phyloP scores from a whole-genome alignment of 441 rosid species.

The Adansonia grandidieri region DNA sequence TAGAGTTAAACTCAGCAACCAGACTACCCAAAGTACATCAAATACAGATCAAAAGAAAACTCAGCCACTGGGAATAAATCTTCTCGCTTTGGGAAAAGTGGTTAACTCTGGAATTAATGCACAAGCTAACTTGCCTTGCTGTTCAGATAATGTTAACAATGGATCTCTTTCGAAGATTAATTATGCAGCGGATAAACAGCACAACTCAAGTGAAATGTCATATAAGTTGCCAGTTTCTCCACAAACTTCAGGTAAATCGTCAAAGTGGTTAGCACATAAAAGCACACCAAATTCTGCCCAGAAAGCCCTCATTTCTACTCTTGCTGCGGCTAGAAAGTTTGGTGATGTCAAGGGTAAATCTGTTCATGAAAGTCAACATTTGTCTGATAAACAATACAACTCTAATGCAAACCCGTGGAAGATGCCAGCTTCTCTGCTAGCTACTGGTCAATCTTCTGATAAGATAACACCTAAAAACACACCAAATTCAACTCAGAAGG shows the following conservation, averaged over 20 bases:
- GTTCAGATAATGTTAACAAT: slow-evolving; percentile 25
- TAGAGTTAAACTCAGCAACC: slow-evolving; percentile 19
- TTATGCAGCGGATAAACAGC: slow-evolving; percentile 26
- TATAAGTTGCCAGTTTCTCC: slow-evolving; percentile 30
- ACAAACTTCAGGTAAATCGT: slow-evolving; percentile 35
- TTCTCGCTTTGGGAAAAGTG: slow-evolving; percentile 24
- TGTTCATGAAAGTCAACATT: slow-evolving; percentile 36
- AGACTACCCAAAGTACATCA: slow-evolving; percentile 16
- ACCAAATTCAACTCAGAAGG: slow-evolving; percentile 51
- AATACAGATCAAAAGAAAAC: slow-evolving; percentile 27
- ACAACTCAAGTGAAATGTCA: slow-evolving; percentile 26
- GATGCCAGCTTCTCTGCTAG: slow-evolving; percentile 27
- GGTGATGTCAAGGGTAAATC: slow-evolving; percentile 23
- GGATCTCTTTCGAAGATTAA: slow-evolving; percentile 35
- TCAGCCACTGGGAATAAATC: slow-evolving; percentile 26
- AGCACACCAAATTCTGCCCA: slow-evolving; percentile 47
- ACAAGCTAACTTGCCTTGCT: slow-evolving; percentile 27
- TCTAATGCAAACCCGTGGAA: slow-evolving; percentile 29
- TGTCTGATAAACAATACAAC: slow-evolving; percentile 28
- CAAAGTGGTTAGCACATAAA: slow-evolving; percentile 35
- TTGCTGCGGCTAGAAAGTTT: slow-evolving; percentile 47
- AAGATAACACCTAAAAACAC: slow-evolving; percentile 35
- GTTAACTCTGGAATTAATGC: slow-evolving; percentile 21
- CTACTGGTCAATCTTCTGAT: slow-evolving; percentile 43
- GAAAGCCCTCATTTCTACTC: slow-evolving; percentile 57